phyloP scores from a whole-genome alignment of 805 yeast genomes.

The Brettanomyces naardenensis region DNA sequence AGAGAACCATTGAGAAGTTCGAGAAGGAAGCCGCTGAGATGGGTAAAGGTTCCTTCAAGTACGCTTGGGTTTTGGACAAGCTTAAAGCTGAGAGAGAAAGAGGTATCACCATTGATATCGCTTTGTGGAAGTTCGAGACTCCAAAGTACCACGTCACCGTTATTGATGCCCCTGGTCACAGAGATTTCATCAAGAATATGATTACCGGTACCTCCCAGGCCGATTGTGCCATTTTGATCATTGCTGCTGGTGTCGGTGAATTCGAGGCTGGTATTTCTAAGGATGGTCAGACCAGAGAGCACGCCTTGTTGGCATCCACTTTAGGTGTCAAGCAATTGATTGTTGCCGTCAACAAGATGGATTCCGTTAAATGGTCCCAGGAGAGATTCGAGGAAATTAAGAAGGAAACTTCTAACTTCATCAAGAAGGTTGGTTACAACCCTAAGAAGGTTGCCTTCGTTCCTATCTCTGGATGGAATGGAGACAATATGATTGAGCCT shows the following conservation, averaged over 20 bases:
- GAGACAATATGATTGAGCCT: slow-evolving; percentile 87
- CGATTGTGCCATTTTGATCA: slow-evolving; percentile 84
- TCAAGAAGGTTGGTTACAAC: slow-evolving; percentile 81
- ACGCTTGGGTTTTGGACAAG: slow-evolving; percentile 97
- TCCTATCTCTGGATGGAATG: slow-evolving; percentile 89
- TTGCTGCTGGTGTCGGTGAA: slow-evolving; percentile 91
- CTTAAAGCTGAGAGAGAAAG: slow-evolving; percentile 94
- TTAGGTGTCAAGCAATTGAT: slow-evolving; percentile 82
- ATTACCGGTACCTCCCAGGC: slow-evolving; percentile 94
- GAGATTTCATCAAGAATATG: slow-evolving; percentile 95
- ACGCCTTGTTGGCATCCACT: slow-evolving; percentile 85
- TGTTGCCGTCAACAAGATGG: slow-evolving; percentile 94
- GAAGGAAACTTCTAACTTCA: slow-evolving; percentile 72
- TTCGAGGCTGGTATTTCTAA: slow-evolving; percentile 93
- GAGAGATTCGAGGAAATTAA: slow-evolving; percentile 69
- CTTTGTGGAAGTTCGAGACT: slow-evolving; percentile 90
- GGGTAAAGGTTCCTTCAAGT: slow-evolving; percentile 95
- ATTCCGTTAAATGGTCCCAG: slow-evolving; percentile 84
- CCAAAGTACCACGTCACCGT: slow-evolving; percentile 85
- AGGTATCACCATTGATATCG: slow-evolving; percentile 94
- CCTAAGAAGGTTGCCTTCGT: slow-evolving; percentile 79
- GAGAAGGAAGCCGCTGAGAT: slow-evolving; percentile 97
- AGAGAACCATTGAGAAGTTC: slow-evolving; percentile 97
- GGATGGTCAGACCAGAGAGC: slow-evolving; percentile 95
- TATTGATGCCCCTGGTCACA: slow-evolving; percentile 94